Conservation (phyloP, 345 rosid species). For the Nasturtium officinale region DNA sequence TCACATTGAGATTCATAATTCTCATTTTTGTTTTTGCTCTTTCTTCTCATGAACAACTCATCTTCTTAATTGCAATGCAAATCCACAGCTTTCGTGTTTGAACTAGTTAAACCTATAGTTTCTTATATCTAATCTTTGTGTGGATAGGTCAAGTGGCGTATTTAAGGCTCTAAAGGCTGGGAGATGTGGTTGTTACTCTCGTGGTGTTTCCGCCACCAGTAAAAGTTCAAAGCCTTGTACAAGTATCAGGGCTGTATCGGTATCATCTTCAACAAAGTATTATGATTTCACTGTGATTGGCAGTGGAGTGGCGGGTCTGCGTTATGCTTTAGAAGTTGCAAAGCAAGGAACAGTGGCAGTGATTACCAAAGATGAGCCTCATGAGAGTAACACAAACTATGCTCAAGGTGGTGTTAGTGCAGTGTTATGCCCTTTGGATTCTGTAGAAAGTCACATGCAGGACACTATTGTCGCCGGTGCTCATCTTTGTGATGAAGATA, state of each 20-base stretch:
- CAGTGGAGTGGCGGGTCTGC: constrained; percentile 96
- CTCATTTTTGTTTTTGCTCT: background rate
- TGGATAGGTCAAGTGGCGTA: constrained; percentile 58
- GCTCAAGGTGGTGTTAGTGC: constrained; percentile 99
- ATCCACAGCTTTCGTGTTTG: no score
- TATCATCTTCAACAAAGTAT: constrained; percentile 61
- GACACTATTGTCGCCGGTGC: constrained; percentile 97
- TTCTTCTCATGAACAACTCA: constrained; percentile 10
- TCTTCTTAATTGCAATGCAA: background rate
- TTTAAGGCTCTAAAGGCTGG: constrained; percentile 52
- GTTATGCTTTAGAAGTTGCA: constrained; percentile 94
- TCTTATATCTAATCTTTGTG: background rate
- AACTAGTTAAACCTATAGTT: no score
- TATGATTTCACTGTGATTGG: constrained; percentile 93
- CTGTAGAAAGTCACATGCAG: constrained; percentile 97
- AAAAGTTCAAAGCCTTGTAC: constrained; percentile 40
- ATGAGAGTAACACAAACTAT: constrained; percentile 95
- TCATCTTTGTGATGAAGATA: constrained; percentile 91
- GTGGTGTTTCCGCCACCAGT: constrained; percentile 28
- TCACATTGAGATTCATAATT: constrained; percentile 16
- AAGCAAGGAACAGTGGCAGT: constrained; percentile 88
- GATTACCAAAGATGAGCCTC: constrained; percentile 95
- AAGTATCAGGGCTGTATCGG: constrained; percentile 40
- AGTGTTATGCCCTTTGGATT: constrained; percentile 86
- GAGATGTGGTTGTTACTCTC: constrained; percentile 47